Conservation (phyloP, 176 grass and related monocot species). For the Phoenix roebelenii region DNA sequence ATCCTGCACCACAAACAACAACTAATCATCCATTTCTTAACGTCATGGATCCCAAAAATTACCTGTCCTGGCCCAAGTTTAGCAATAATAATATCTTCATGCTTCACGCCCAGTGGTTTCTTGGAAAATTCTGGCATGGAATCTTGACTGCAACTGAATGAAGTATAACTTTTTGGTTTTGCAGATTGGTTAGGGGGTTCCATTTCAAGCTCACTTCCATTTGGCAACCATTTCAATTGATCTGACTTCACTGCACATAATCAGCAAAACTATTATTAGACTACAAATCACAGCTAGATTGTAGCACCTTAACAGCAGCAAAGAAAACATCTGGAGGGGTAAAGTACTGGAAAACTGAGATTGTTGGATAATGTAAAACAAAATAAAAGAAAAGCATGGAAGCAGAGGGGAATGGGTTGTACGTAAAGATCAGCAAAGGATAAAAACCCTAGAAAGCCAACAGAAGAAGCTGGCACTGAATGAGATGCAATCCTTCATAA, state of each 20-base stretch:
- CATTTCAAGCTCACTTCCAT: slow-evolving; percentile 70
- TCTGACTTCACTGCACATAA: slow-evolving; percentile 60
- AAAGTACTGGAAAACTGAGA: too few species aligned
- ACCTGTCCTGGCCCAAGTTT: slow-evolving; percentile 93
- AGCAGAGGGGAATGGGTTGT: too few species aligned
- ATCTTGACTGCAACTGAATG: slow-evolving; percentile 55
- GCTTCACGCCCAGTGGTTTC: slow-evolving; percentile 45
- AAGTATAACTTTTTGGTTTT: slow-evolving; percentile 63
- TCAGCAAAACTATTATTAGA: slow-evolving; percentile 20
- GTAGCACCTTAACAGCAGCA: neutral
- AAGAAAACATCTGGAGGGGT: too few species aligned
- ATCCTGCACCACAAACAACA: neutral
- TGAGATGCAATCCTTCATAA: too few species aligned
- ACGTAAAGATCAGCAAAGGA: too few species aligned
- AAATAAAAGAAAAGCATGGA: too few species aligned
- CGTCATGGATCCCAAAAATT: neutral
- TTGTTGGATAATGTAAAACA: too few species aligned
- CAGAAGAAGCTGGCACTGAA: too few species aligned
- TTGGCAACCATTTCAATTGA: slow-evolving; percentile 80
- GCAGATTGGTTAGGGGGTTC: slow-evolving; percentile 32
- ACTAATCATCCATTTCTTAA: too few species aligned
- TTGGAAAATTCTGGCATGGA: slow-evolving; percentile 24
- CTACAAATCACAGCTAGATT: slow-evolving; percentile 6
- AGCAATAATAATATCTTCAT: slow-evolving; percentile 72
- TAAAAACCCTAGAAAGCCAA: too few species aligned